A percentile compares a stretch with the other conserved stretches of the same genome.
Evolutionary conservation across 352 stramenopile species (phyloP).

Genomic region (Aphanomyces cochlioides): DNA sequence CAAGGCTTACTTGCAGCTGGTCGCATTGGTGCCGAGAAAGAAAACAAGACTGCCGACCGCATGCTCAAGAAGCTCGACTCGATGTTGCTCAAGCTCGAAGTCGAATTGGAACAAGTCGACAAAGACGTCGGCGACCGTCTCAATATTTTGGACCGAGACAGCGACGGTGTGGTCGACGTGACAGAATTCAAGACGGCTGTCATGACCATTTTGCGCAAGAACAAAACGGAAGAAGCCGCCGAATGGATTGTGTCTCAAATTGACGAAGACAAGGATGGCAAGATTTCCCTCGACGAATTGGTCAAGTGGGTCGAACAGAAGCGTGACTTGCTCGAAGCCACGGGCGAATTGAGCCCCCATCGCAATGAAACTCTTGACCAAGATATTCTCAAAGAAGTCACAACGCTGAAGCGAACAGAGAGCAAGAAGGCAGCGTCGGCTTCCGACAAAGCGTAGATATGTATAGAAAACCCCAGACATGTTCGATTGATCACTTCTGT

Average conservation of each 20-base stretch:
- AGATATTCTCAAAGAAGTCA: constrained; percentile 29
- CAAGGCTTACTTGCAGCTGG: constrained; percentile 72
- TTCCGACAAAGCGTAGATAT: neutral
- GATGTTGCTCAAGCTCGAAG: constrained; percentile 93
- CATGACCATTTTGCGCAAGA: constrained; percentile 91
- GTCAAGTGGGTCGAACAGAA: constrained; percentile 83
- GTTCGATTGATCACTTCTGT: no score
- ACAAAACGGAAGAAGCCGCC: constrained; percentile 93
- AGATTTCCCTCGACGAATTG: constrained; percentile 91
- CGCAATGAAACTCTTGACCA: constrained; percentile 25
- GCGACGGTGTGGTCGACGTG: constrained; percentile 92
- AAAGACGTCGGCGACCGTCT: constrained; percentile 96
- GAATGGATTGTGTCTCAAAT: constrained; percentile 93
- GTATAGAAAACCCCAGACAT: neutral
- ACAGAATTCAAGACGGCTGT: constrained; percentile 95
- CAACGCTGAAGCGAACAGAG: constrained; percentile 18
- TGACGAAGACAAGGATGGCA: constrained; percentile 87
- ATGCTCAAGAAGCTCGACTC: constrained; percentile 91
- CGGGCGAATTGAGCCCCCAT: constrained; percentile 54
- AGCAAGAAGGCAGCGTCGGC: constrained; percentile 6
- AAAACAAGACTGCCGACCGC: constrained; percentile 86
- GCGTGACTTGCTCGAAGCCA: constrained; percentile 85
- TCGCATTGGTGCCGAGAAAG: constrained; percentile 66
- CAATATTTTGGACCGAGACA: constrained; percentile 96
- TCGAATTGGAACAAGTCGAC: constrained; percentile 93